Base-by-base conservation (phyloP, 768 basidiomycete species). In the Suillus fuscotomentosus region DNA sequence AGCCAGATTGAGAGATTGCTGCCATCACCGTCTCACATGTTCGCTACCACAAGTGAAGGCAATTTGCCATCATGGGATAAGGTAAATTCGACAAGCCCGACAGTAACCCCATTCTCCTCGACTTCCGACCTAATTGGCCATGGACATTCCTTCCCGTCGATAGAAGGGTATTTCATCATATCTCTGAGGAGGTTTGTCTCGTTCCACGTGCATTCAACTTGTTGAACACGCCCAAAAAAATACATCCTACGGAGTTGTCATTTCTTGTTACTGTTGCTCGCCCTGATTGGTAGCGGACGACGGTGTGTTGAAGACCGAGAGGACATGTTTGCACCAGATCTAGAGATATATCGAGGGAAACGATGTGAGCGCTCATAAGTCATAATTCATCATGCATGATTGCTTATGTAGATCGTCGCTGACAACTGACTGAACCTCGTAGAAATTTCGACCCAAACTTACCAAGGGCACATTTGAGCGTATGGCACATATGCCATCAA, bases 401-500 rank as follows among this genome's bases (percentile, higher is more conserved):
- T 61, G 91, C 54, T 62, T 66, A 47, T 59, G 10, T 27, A 5
- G 53, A 36, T 65, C 9, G 14, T 47, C 39, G 15, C 34, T 0
- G 8, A 13, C 39, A 63, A 45, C 42, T 57, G 22, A 66, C 65
- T 73, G 15, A 65, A 57, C 57, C 48, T 48, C 27, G 47, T 66
- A 74, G 89, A 86, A 85, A 83, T 81, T 86, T 15, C 92, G 89
- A 76, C 84, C 36, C 45, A 92, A 90, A 73, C 82, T 79, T 2
- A 74, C 81, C 20, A 91, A 92, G 69, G 89, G 89, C 36, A 79
- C 84, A 15, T 91, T 91, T 78, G 93, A 95, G 76, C 90, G 91
- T 69, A 91, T 92, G 86, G 89, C 91, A 20, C 92, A 95, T 73
- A 88, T 97, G 78, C 93, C 94, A 7, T 83, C 61, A 91, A 94